phyloP scores from a whole-genome alignment of 2,329 filamentous ascomycete genomes.

The Fusarium metavorans region DNA sequence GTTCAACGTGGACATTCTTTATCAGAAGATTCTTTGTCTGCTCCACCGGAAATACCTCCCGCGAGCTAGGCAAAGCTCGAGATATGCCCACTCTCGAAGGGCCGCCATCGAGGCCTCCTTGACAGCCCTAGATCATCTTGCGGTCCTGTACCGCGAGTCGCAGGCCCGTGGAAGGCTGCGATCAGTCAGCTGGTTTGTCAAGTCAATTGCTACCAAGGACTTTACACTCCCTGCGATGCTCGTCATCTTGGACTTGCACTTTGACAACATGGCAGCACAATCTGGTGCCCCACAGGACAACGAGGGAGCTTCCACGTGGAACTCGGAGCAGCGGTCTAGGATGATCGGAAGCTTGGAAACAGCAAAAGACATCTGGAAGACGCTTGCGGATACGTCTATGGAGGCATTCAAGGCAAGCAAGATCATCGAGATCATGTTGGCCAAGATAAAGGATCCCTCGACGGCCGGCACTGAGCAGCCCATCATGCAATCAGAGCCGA shows the following conservation, averaged over 20 bases:
- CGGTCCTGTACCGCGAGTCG: conserved; percentile 80
- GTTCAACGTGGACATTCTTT: conserved; percentile 85
- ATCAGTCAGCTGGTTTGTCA: conserved; percentile 82
- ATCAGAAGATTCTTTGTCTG: conserved; percentile 88
- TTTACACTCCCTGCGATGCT: conserved; percentile 90
- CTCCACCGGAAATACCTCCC: conserved; percentile 89
- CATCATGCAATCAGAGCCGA: conserved; percentile 32
- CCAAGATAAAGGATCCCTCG: conserved; percentile 70
- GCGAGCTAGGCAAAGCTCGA: conserved; percentile 80
- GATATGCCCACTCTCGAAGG: conserved; percentile 86
- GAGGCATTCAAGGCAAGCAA: conserved; percentile 90
- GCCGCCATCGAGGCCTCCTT: conserved; percentile 89
- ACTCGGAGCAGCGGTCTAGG: conserved; percentile 71
- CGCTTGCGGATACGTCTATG: conserved; percentile 80
- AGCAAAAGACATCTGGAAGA: conserved; percentile 83
- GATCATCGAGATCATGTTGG: conserved; percentile 85
- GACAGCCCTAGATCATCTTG: conserved; percentile 82
- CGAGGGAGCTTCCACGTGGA: conserved; percentile 67
- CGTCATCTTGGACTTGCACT: conserved; percentile 84
- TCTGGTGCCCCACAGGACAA: conserved; percentile 55
- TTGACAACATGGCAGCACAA: conserved; percentile 65
- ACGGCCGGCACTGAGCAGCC: conserved; percentile 20
- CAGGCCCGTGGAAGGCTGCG: conserved; percentile 78
- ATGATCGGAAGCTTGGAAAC: conserved; percentile 82
- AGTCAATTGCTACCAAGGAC: conserved; percentile 83